Base-by-base conservation (phyloP, 148 eudicot genomes). In the Nepenthes gracilis region DNA sequence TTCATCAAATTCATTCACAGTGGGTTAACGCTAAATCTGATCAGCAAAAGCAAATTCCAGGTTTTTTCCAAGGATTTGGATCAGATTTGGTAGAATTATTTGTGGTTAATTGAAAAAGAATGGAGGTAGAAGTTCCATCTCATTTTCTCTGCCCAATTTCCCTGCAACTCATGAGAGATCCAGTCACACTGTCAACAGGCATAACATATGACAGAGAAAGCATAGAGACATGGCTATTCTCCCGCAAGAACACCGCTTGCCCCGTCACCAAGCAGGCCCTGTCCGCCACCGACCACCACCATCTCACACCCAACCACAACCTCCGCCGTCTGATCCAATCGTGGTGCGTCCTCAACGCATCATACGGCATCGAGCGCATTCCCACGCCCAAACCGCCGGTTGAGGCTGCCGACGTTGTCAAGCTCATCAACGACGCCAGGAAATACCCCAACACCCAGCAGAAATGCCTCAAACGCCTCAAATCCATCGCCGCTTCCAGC, bases 121-220 rank as follows among this genome's bases (percentile, higher is more conserved):
- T 80, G 82, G 81, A 72, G 58, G 63, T 78, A 10, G 53, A 49
- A 49, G 12, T 49, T 5, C 99, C 99, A 2, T 55, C 73, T 1
- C 75, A 82, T 73, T 93, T 88, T 59, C 55, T 93, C 1, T 93
- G 99, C 60, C 99, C 97, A 15, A 93, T 93, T 57, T 93, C 97
- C 6, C 78, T 93, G 45, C 87, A 93, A 49, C 67, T 93, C 5
- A 89, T 89, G 97, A 85, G 64, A 60, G 99, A 93, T 69, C 99
- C 99, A 0, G 96, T 93, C 0, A 84, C 83, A 0, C 59, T 89
- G 9, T 61, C 94, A 2, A 79, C 95, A 0, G 99, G 99, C 0
- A 89, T 93, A 38, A 86, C 96, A 0, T 93, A 82, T 55, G 99
- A 93, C 70, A 47, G 99, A 5, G 79, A 79, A 1, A 79, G 63